Conservation (phyloP, 1,284 basidiomycete species). For the Ustilago nuda region DNA sequence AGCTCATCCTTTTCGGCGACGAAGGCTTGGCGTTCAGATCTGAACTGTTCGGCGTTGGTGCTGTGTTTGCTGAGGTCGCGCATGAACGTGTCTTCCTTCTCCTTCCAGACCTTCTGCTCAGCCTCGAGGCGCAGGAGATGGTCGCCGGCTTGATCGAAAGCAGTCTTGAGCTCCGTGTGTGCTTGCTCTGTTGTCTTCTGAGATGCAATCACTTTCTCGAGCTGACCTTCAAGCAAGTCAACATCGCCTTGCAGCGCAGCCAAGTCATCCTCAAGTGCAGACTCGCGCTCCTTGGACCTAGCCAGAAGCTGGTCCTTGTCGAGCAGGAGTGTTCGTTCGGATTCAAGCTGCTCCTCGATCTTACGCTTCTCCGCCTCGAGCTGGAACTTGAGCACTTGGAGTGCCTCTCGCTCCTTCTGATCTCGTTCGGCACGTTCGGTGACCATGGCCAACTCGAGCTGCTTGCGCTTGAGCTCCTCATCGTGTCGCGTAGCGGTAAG, state of each 20-base stretch:
- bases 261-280: conserved; percentile 86
- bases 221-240: conserved; percentile 84
- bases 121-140: conserved; percentile 83
- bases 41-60: conserved; percentile 50
- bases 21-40: conserved; percentile 41
- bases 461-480: conserved; percentile 89
- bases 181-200: conserved; percentile 72
- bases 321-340: conserved; percentile 81
- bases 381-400: conserved; percentile 59
- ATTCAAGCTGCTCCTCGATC: conserved; percentile 83
- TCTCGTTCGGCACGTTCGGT: conserved; percentile 67
- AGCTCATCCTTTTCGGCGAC: conserved; percentile 76
- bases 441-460: conserved; percentile 80
- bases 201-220: conserved; percentile 79
- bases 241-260: conserved; percentile 83
- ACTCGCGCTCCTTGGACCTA: conserved; percentile 84
- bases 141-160: conserved; percentile 84
- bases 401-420: conserved; percentile 59
- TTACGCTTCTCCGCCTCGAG: conserved; percentile 62
- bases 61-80: conserved; percentile 54
- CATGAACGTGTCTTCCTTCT: conserved; percentile 72
- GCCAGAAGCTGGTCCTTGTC: conserved; percentile 90
- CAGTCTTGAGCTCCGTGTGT: conserved; percentile 77
- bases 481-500: conserved; percentile 92
- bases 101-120: conserved; percentile 79